Evolutionary conservation across 257 asterid genomes (phyloP).

Genomic region (Coffea canephora): DNA sequence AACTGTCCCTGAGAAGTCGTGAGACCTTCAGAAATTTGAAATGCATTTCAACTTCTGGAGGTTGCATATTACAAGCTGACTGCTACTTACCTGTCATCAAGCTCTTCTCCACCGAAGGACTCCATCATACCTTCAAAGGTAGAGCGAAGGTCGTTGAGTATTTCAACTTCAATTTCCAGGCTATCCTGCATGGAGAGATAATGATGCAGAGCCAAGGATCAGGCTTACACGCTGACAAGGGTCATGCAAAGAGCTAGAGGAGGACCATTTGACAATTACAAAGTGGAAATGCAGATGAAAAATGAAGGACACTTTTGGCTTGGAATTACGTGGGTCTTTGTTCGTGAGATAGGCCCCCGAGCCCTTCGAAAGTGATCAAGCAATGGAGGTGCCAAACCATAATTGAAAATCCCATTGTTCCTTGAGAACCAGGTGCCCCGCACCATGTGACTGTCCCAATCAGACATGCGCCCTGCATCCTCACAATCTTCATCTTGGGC

Average conservation of each 20-base stretch:
- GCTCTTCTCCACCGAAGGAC: slow-evolving; percentile 43
- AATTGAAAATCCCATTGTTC: slow-evolving; percentile 55
- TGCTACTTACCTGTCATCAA: slow-evolving; percentile 51
- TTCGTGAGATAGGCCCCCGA: slow-evolving; percentile 30
- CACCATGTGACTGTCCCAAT: slow-evolving; percentile 79
- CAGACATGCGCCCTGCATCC: slow-evolving; percentile 26
- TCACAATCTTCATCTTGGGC: slow-evolving; percentile 41
- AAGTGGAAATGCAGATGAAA: slow-evolving; percentile 8
- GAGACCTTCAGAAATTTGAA: neutral
- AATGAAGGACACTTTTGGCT: neutral
- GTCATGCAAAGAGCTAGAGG: neutral
- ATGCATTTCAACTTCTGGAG: neutral
- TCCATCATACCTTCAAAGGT: slow-evolving; percentile 69
- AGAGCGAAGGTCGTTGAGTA: slow-evolving; percentile 51
- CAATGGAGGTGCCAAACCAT: slow-evolving; percentile 73
- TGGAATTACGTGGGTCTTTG: slow-evolving; percentile 40
- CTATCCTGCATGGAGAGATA: slow-evolving; percentile 43
- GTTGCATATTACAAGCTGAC: slow-evolving; percentile 2
- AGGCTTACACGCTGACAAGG: slow-evolving; percentile 1
- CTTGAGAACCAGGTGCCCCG: slow-evolving; percentile 89
- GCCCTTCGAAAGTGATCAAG: slow-evolving; percentile 63
- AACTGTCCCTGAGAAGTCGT: slow-evolving; percentile 37
- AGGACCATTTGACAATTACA: neutral
- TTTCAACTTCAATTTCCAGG: slow-evolving; percentile 61
- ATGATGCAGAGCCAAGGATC: slow-evolving; percentile 15